Evolutionary conservation across 2,329 filamentous ascomycete genomes (phyloP).

Genomic region (Zymoseptoria pseudotritici): DNA sequence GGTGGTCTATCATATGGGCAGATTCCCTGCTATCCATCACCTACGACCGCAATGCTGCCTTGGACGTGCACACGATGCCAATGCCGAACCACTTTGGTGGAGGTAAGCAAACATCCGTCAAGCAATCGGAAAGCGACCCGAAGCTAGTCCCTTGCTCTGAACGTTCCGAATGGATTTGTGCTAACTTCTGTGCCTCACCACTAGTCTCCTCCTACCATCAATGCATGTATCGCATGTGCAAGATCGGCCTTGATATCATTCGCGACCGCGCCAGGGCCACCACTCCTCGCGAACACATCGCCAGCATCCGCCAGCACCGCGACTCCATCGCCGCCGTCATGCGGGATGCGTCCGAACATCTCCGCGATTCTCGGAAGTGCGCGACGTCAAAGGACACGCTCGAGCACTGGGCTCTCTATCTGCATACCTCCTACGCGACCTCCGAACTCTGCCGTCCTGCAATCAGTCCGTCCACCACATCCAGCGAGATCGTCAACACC

Average conservation of each 20-base stretch:
- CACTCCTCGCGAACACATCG: conserved; percentile 45
- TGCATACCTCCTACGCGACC: conserved; percentile 56
- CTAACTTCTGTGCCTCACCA: background rate
- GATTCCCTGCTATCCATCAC: conserved; percentile 57
- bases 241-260: conserved; percentile 54
- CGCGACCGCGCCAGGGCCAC: conserved; percentile 49
- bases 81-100: conserved; percentile 31
- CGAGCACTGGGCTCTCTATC: conserved; percentile 53
- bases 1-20: conserved; percentile 59
- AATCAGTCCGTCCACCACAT: conserved; percentile 44
- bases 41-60: conserved; percentile 54
- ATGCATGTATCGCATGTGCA: conserved; percentile 49
- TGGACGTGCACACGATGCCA: conserved; percentile 41
- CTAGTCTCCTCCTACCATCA: conserved; percentile 50
- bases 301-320: conserved; percentile 48
- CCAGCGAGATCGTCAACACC: conserved; percentile 38
- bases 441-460: conserved; percentile 57
- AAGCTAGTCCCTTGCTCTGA: background rate
- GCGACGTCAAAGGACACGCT: conserved; percentile 46
- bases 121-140: background rate
- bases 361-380: conserved; percentile 48
- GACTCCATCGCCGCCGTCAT: conserved; percentile 52
- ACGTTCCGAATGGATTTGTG: background rate
- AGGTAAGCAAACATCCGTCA: background rate
- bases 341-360: conserved; percentile 50